phyloP scores from a whole-genome alignment of 768 basidiomycete species.

The Lactarius sp. region DNA sequence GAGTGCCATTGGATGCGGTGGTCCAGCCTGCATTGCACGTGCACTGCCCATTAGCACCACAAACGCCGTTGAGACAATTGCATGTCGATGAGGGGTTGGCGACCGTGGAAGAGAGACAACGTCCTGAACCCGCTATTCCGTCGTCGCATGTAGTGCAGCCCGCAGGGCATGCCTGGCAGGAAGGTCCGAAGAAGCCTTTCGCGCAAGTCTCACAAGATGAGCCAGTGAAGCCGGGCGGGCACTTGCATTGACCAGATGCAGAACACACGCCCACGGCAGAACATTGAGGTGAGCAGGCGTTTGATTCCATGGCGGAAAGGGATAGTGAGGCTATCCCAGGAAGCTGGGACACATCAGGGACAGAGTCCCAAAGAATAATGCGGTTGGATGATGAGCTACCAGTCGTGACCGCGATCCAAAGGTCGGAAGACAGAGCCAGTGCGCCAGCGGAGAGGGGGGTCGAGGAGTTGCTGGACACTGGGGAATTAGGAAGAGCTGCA shows the following conservation, averaged over 20 bases:
- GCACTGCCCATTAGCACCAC: conserved; percentile 64
- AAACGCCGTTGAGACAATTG: conserved; percentile 79
- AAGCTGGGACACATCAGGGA: conserved; percentile 70
- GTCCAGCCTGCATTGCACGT: conserved; percentile 76
- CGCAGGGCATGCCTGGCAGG: conserved; percentile 63
- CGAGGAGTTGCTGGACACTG: conserved; percentile 39
- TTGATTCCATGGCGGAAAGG: conserved; percentile 67
- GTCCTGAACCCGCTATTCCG: conserved; percentile 72
- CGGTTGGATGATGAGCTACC: conserved; percentile 44
- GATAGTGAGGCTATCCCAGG: conserved; percentile 50
- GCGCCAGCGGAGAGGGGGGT: conserved; percentile 48
- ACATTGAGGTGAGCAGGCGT: conserved; percentile 71
- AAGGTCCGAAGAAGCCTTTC: conserved; percentile 68
- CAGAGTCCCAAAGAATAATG: conserved; percentile 70
- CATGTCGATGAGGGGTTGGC: conserved; percentile 58
- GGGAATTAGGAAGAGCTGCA: conserved; percentile 48
- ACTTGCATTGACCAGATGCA: conserved; percentile 63
- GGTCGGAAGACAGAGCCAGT: conserved; percentile 59
- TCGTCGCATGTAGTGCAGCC: conserved; percentile 72
- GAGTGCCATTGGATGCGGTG: conserved; percentile 62
- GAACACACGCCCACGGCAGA: conserved; percentile 70
- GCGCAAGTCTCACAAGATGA: conserved; percentile 76
- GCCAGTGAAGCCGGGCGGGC: conserved; percentile 71
- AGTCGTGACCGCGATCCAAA: conserved; percentile 62
- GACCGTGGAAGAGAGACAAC: conserved; percentile 52